A percentile compares a stretch with the other conserved stretches of the same genome.
Evolutionary conservation across 345 rosid species (phyloP).

Genomic region (Acer saccharum): DNA sequence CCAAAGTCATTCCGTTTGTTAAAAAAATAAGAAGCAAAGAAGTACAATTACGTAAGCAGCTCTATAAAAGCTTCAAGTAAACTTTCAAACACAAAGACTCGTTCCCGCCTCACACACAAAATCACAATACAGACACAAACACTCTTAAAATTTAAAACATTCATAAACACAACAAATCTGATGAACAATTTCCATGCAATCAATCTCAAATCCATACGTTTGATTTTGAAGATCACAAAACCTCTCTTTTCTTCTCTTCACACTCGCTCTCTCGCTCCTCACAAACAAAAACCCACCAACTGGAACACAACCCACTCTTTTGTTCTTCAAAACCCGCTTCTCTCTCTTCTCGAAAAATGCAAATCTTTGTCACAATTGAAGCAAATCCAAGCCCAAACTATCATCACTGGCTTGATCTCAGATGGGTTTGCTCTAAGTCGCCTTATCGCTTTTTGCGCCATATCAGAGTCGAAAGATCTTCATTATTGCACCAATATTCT

Average conservation of each 20-base stretch:
- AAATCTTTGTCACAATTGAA: slow-evolving; percentile 55
- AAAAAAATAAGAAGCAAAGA: no score
- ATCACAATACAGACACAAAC: background rate
- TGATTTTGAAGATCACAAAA: slow-evolving; percentile 22
- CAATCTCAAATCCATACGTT: slow-evolving; percentile 29
- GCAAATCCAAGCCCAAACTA: slow-evolving; percentile 77
- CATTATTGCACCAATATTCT: slow-evolving; percentile 57
- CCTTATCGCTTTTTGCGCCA: slow-evolving; percentile 62
- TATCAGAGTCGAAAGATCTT: slow-evolving; percentile 60
- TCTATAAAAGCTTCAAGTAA: no score
- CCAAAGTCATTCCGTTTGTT: no score
- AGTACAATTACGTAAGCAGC: no score
- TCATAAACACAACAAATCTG: slow-evolving; percentile 1
- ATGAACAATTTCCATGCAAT: slow-evolving; percentile 40
- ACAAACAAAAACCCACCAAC: slow-evolving; percentile 35
- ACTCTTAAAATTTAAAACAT: no score
- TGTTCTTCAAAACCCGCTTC: slow-evolving; percentile 59
- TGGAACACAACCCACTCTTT: slow-evolving; percentile 49
- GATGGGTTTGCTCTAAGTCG: slow-evolving; percentile 69
- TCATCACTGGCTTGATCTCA: slow-evolving; percentile 44
- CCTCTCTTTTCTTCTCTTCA: slow-evolving; percentile 29
- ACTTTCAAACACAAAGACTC: no score
- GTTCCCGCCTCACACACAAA: slow-evolving; percentile 17
- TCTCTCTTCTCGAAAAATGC: slow-evolving; percentile 59
- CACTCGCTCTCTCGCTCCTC: slow-evolving; percentile 47